These are phyloP conservation scores for Arxiozyma heterogenica DNA, from an alignment of 1,139 yeast species.

Conservation along the genomic window DNA sequence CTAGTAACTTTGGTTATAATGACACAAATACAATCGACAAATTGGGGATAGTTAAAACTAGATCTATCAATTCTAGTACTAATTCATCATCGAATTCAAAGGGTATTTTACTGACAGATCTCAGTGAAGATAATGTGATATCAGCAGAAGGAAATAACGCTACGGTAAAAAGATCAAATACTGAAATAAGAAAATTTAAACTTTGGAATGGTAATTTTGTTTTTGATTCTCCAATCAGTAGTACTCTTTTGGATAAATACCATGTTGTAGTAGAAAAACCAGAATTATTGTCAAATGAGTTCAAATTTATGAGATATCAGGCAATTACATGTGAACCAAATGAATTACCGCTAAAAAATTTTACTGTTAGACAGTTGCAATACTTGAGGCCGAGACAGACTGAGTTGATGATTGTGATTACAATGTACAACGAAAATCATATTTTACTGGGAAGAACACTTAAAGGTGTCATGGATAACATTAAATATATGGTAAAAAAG, in stretches of 20 bases:
- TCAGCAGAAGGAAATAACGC: constrained; percentile 10
- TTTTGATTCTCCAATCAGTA: constrained; percentile 58
- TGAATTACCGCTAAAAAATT: constrained; percentile 64
- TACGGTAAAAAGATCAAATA: constrained; percentile 18
- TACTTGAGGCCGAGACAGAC: constrained; percentile 66
- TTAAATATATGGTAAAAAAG: constrained; percentile 69
- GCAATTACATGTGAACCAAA: constrained; percentile 82
- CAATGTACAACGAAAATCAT: constrained; percentile 93
- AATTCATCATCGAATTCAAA: constrained; percentile 13
- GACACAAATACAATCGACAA: constrained; percentile 22
- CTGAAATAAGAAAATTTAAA: constrained; percentile 27
- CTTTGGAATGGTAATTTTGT: constrained; percentile 51
- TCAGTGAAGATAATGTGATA: not conserved
- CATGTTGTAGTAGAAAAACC: constrained; percentile 31
- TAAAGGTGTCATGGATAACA: constrained; percentile 88
- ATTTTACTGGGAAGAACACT: constrained; percentile 78
- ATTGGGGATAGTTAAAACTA: constrained; percentile 12
- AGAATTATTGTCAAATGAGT: constrained; percentile 54
- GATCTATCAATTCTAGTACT: constrained; percentile 6
- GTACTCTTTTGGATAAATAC: constrained; percentile 44
- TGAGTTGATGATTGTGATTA: constrained; percentile 78
- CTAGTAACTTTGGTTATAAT: constrained; percentile 11
- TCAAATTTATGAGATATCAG: constrained; percentile 71
- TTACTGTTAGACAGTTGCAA: constrained; percentile 65
- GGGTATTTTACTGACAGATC: constrained; percentile 1